Conservation (phyloP, 805 yeast species). For the Yarrowia alimentaria region DNA sequence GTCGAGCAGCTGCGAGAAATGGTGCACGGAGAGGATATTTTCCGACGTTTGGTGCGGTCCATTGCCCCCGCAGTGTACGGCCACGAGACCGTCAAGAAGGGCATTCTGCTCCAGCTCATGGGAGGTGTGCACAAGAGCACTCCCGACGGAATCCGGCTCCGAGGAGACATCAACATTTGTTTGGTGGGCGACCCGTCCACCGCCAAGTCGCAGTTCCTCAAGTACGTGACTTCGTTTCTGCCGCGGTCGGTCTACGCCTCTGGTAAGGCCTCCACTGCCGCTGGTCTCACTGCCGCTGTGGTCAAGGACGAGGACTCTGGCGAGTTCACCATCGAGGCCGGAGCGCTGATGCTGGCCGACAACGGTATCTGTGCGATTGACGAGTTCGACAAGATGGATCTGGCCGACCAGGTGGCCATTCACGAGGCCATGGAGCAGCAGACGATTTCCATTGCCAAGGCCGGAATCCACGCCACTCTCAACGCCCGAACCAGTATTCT, state of each 20-base stretch:
- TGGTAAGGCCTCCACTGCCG: constrained; percentile 98
- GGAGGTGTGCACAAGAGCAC: constrained; percentile 96
- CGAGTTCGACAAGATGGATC: constrained; percentile 97
- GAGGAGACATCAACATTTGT: constrained; percentile 97
- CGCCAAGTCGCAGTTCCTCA: constrained; percentile 91
- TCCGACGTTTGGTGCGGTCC: constrained; percentile 78
- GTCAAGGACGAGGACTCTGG: constrained; percentile 97
- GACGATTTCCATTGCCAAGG: constrained; percentile 96
- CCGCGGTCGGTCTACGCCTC: constrained; percentile 96
- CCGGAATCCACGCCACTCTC: constrained; percentile 96
- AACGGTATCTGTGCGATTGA: constrained; percentile 98
- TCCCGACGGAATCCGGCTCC: constrained; percentile 85
- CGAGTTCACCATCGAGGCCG: constrained; percentile 96
- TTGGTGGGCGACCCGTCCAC: constrained; percentile 98
- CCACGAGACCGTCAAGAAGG: constrained; percentile 91
- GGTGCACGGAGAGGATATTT: constrained; percentile 86
- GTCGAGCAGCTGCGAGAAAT: constrained; percentile 79
- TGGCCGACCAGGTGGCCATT: constrained; percentile 93
- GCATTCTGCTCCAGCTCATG: constrained; percentile 78
- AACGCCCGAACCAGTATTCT: constrained; percentile 94
- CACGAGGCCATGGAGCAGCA: constrained; percentile 99
- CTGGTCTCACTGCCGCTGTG: constrained; percentile 97
- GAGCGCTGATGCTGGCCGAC: constrained; percentile 97
- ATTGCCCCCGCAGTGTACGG: constrained; percentile 97
- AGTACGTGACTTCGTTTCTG: constrained; percentile 85